A percentile compares a stretch with the other conserved stretches of the same genome.
Conservation (phyloP, 2,329 filamentous ascomycete genomes). For the Penicillium olsonii region DNA sequence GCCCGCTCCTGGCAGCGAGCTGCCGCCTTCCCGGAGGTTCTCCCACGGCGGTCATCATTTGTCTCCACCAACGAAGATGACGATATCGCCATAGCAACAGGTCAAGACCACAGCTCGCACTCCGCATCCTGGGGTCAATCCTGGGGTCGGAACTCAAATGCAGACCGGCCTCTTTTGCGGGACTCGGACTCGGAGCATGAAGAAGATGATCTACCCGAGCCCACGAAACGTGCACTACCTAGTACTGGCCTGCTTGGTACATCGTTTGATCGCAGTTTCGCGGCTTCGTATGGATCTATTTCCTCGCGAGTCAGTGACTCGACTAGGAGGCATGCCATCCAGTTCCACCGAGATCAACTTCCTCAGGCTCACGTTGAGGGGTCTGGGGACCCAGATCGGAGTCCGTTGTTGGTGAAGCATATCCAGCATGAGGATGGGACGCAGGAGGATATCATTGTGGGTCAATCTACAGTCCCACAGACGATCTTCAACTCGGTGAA, state of each 20-base stretch:
- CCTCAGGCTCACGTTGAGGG: constrained; percentile 49
- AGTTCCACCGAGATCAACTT: constrained; percentile 55
- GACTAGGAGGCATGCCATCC: constrained; percentile 58
- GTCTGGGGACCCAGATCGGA: constrained; percentile 60
- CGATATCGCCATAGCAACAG: constrained; percentile 39
- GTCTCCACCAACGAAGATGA: constrained; percentile 58
- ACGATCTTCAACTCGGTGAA: constrained; percentile 97
- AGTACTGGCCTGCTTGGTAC: constrained; percentile 41
- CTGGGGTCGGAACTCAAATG: constrained; percentile 26
- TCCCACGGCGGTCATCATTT: constrained; percentile 76
- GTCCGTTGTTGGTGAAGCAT: constrained; percentile 83
- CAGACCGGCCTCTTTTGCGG: constrained; percentile 30
- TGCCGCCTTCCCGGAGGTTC: constrained; percentile 82
- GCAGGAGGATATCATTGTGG: constrained; percentile 79
- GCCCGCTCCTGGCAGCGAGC: constrained; percentile 90
- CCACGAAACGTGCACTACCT: constrained; percentile 21
- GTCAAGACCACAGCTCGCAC: constrained; percentile 21
- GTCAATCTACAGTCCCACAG: constrained; percentile 92
- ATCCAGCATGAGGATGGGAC: constrained; percentile 82
- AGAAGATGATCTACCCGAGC: constrained; percentile 8
- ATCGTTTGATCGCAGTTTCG: constrained; percentile 72
- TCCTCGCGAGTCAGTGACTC: constrained; percentile 59
- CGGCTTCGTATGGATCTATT: constrained; percentile 62
- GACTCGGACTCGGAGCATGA: constrained; percentile 32
- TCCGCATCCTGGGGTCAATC: constrained; percentile 24